Conservation (phyloP, 2,329 filamentous ascomycete genomes). For the Ophiognomonia clavigignenti-juglandacearum region DNA sequence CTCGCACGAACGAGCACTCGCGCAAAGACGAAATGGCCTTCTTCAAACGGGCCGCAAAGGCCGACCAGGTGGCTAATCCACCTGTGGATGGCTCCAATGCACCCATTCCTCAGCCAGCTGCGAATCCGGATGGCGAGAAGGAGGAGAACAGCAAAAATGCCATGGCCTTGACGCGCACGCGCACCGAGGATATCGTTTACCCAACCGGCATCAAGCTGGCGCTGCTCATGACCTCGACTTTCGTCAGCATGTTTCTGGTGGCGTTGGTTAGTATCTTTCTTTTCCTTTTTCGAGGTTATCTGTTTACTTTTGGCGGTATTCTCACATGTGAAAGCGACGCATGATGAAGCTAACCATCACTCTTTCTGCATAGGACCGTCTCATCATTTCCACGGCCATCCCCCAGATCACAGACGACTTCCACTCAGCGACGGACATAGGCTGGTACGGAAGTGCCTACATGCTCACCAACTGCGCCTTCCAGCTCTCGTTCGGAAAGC, state of each 20-base stretch:
- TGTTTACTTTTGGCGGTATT: not conserved
- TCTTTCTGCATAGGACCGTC: slow-evolving; percentile 26
- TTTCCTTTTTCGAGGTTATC: not conserved
- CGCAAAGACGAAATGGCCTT: slow-evolving; percentile 3
- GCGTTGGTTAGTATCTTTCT: slow-evolving; percentile 23
- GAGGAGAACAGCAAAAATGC: not conserved
- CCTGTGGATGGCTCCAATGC: not conserved
- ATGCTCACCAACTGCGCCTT: slow-evolving; percentile 33
- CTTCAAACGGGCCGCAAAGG: slow-evolving; percentile 13
- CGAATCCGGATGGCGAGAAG: not conserved
- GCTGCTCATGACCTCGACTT: slow-evolving; percentile 29
- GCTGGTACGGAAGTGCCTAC: slow-evolving; percentile 22
- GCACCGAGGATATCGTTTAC: slow-evolving; percentile 26
- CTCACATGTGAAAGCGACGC: too few relatives aligned
- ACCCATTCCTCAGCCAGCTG: not conserved
- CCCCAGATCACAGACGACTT: slow-evolving; percentile 35
- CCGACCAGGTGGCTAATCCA: slow-evolving; percentile 2
- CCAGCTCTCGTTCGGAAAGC: slow-evolving; percentile 30
- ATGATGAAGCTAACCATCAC: not conserved
- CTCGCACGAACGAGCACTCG: not conserved
- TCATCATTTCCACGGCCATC: slow-evolving; percentile 34
- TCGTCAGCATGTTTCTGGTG: slow-evolving; percentile 33
- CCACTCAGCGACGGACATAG: slow-evolving; percentile 31
- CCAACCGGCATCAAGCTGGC: slow-evolving; percentile 27
- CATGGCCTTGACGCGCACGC: slow-evolving; percentile 17